These are phyloP conservation scores for Podospora didyma DNA, from an alignment of 495 filamentous ascomycete species.

Conservation along the genomic window DNA sequence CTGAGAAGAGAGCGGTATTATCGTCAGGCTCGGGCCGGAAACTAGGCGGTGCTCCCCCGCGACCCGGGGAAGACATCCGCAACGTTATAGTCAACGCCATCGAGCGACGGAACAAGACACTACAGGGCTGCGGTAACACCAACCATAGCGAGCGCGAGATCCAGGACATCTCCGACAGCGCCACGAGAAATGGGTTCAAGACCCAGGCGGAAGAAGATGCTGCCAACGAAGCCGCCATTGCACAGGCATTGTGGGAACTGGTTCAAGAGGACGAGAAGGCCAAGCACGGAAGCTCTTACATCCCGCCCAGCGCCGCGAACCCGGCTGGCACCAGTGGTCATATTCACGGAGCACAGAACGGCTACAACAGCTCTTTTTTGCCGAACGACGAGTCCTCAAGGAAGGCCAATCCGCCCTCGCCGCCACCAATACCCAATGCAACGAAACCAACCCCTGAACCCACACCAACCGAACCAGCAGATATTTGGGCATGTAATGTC, in stretches of 20 bases:
- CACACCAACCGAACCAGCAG: not conserved
- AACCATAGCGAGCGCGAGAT: conserved; percentile 57
- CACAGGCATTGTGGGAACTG: conserved; percentile 81
- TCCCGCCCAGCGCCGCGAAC: conserved; percentile 58
- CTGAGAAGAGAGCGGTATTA: conserved; percentile 63
- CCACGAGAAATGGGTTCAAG: conserved; percentile 67
- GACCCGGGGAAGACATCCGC: conserved; percentile 67
- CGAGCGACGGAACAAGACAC: conserved; percentile 59
- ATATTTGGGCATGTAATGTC: conserved; percentile 65
- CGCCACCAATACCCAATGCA: conserved; percentile 19
- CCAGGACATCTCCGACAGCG: conserved; percentile 57
- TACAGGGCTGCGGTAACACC: conserved; percentile 71
- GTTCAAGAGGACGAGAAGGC: conserved; percentile 72
- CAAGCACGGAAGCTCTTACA: conserved; percentile 62
- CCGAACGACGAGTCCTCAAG: not conserved
- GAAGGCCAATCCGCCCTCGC: conserved; percentile 18
- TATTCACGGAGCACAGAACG: conserved; percentile 7
- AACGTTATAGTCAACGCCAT: conserved; percentile 70
- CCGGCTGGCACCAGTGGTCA: conserved; percentile 49
- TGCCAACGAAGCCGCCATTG: conserved; percentile 86
- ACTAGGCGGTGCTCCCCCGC: conserved; percentile 61
- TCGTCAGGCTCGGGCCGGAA: conserved; percentile 64
- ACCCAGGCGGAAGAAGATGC: conserved; percentile 87
- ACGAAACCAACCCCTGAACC: conserved; percentile 14
- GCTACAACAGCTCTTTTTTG: not conserved